Percentiles rank a stretch among this genome's conserved stretches.
These are phyloP conservation scores for Quercus tomentella DNA, from an alignment of 331 rosid genomes.

Conservation along the genomic window DNA sequence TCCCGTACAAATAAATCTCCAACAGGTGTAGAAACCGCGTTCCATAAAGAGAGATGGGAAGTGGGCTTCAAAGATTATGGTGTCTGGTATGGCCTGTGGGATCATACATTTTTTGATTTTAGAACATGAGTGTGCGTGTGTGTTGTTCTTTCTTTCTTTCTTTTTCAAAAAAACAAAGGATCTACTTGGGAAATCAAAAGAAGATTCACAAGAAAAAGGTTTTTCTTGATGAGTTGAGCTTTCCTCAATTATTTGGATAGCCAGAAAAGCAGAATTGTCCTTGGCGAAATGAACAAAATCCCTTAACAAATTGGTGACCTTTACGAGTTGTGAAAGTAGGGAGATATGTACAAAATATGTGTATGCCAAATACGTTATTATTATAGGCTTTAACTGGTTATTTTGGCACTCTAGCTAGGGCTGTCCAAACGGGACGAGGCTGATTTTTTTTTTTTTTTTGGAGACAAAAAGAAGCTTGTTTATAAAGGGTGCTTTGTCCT, in stretches of 20 bases:
- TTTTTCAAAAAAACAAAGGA: too few species aligned
- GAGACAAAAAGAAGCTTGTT: background rate
- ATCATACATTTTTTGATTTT: too few species aligned
- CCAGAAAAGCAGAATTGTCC: background rate
- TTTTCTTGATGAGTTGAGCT: background rate
- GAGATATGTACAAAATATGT: background rate
- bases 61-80: background rate
- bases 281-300: conserved; percentile 9
- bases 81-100: background rate
- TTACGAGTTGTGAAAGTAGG: background rate
- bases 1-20: background rate
- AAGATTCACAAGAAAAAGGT: conserved; percentile 10
- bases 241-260: conserved; percentile 14
- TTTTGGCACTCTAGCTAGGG: background rate
- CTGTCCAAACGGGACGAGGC: too few species aligned
- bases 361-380: background rate
- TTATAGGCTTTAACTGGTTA: background rate
- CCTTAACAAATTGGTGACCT: background rate
- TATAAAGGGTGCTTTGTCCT: background rate
- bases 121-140: too few species aligned
- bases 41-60: background rate
- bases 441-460: background rate
- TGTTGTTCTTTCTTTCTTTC: too few species aligned
- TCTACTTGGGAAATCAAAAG: background rate
- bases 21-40: conserved; percentile 2